phyloP scores from a whole-genome alignment of 139 green algal species.

The Monoraphidium neglectum region DNA sequence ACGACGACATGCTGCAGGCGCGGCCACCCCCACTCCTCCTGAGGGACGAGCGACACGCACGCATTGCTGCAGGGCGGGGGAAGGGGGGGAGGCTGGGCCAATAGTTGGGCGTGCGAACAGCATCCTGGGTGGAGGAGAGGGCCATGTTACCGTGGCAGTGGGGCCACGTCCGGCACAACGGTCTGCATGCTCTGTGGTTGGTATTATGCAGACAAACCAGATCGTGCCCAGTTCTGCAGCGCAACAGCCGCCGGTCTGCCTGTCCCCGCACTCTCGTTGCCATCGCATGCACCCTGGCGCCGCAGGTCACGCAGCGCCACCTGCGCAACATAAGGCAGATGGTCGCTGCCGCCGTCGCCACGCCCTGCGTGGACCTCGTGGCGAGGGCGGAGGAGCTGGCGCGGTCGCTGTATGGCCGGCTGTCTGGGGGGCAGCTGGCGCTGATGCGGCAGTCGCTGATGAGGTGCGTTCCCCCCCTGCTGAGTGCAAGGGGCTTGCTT shows the following conservation, averaged over 20 bases:
- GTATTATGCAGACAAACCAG: not conserved
- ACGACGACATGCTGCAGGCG: slow-evolving; percentile 53
- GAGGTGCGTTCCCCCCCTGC: not conserved
- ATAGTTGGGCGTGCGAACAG: too few species aligned
- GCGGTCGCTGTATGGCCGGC: not conserved
- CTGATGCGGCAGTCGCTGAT: slow-evolving; percentile 56
- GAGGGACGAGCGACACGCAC: not conserved
- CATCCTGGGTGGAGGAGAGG: too few species aligned
- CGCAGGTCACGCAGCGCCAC: slow-evolving; percentile 58
- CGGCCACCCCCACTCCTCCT: not conserved
- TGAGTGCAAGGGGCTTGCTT: not conserved
- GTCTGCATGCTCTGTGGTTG: not conserved
- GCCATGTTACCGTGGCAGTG: too few species aligned
- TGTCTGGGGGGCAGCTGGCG: slow-evolving; percentile 47
- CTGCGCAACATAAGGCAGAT: slow-evolving; percentile 44
- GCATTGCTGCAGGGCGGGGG: not conserved
- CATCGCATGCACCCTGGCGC: not conserved
- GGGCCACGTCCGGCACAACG: too few species aligned
- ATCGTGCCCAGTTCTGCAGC: not conserved
- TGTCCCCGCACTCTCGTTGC: not conserved
- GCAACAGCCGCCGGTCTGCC: not conserved
- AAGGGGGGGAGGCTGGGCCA: not conserved
- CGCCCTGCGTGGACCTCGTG: not conserved
- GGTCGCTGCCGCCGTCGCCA: slow-evolving; percentile 9
- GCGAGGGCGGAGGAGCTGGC: slow-evolving; percentile 12